Evolutionary conservation across 305 asterid genomes (phyloP), one percentile per base, ranked within the genome.

Genomic region (Nicotiana rustica): DNA sequence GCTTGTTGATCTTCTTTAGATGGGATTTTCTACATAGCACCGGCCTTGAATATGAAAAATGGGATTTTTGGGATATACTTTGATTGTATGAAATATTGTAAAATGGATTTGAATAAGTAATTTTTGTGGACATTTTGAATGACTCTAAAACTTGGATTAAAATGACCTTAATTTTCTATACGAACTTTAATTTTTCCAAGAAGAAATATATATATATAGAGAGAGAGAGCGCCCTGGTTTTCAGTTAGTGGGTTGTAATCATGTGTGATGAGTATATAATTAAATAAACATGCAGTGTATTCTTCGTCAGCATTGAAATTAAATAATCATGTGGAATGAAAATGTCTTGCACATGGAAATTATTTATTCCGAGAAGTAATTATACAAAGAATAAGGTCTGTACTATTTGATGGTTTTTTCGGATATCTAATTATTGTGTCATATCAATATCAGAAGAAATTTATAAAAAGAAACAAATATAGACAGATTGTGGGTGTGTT

Each of bases 91-190:
- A 7, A 70, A 7, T 2, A n/a, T 70, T 41, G 82, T 14, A 13
- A 62, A 41, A 14, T 79, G 62, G 71, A 62, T 62, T 57, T 36
- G 69, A 49, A 18, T 10, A 79, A 21, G 61, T 19, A 41, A 66
- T 79, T 75, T 75, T 75, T 0, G 25, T 75, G 44, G 79, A 75
- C 79, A 73, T 73, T 73, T 73, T 25, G 38, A 25, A 4, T 73
- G 7, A 41, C 44, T 38, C 1, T 41, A 41, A 68, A 41, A 18
- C 78, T 41, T 66, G 5, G 61, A 19, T 49, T 14, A 49, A 49
- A 73, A 25, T 66, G 82, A 44, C 29, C 52, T 12, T 70, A 9
- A 17, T 10, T 71, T 47, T 6, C 10, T 44, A 7, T 21, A 71
- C 14, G 4, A 33, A 47, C 61, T 70, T 7, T 2, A 36, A 8